phyloP scores from a whole-genome alignment of 164 flowering plant genomes.

The Magnolia changhungtana region DNA sequence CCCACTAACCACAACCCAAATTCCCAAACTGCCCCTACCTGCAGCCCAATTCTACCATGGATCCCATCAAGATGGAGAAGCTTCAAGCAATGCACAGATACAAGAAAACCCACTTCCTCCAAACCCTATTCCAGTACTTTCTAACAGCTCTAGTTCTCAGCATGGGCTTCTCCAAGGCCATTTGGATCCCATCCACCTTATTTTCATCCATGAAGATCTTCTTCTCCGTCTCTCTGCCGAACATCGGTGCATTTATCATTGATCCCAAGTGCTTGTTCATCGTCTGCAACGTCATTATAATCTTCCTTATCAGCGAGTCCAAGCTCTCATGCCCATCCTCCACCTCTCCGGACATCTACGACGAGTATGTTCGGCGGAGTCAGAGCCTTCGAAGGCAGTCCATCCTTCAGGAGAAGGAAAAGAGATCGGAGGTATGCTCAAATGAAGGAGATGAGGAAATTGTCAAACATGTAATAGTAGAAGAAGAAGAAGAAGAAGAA shows the following conservation, averaged over 20 bases:
- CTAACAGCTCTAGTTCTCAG: conserved; percentile 30
- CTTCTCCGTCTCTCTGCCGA: conserved; percentile 34
- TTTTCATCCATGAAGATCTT: conserved; percentile 28
- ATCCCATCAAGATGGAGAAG: conserved; percentile 31
- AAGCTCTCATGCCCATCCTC: conserved; percentile 36
- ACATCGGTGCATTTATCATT: conserved; percentile 23
- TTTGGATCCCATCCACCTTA: conserved; percentile 21
- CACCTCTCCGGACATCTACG: conserved; percentile 24
- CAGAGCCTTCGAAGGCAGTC: conserved; percentile 15
- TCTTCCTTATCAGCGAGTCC: conserved; percentile 54
- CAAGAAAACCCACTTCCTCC: conserved; percentile 42
- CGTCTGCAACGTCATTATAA: conserved; percentile 50
- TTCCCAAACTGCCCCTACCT: no score
- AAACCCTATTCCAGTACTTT: conserved; percentile 30
- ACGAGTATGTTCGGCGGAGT: conserved; percentile 32
- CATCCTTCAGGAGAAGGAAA: conserved; percentile 11
- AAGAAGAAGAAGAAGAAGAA: conserved; percentile 6
- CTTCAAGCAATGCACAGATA: conserved; percentile 42
- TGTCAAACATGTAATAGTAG: not conserved
- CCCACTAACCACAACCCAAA: no score
- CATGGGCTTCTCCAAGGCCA: conserved; percentile 39
- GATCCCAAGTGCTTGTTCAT: conserved; percentile 52
- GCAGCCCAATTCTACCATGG: conserved; percentile 29
- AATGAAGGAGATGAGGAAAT: conserved; percentile 2
- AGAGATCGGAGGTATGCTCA: conserved; percentile 5